A percentile compares a stretch with the other conserved stretches of the same genome.
phyloP scores from a whole-genome alignment of 331 rosid genomes.

The Cydonia oblonga region DNA sequence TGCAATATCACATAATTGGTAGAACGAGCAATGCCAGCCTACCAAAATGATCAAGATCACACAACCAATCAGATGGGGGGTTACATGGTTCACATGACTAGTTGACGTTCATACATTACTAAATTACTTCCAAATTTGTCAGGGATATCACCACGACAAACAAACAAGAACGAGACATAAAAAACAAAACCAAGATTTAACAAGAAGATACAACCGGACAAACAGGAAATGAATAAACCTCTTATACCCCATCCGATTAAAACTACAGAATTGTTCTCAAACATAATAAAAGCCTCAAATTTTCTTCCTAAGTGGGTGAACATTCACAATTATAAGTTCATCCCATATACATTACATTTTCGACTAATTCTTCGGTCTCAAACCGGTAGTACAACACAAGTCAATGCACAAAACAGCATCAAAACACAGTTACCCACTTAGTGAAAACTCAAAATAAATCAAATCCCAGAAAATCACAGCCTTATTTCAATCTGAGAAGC shows the following conservation, averaged over 20 bases:
- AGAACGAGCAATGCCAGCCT: background rate
- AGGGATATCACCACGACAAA: background rate
- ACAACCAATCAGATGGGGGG: background rate
- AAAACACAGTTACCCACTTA: background rate
- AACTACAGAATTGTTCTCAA: background rate
- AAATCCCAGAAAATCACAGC: conserved; percentile 6
- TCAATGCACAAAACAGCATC: conserved; percentile 5
- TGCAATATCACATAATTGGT: background rate
- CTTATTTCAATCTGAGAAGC: background rate
- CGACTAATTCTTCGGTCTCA: background rate
- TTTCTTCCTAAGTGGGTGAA: background rate
- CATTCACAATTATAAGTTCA: background rate
- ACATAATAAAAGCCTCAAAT: background rate
- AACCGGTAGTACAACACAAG: background rate
- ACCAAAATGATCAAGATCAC: background rate
- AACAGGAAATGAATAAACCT: background rate
- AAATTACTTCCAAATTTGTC: background rate
- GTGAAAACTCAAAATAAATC: conserved; percentile 6
- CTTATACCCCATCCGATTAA: conserved; percentile 5
- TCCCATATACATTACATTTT: conserved; percentile 5
- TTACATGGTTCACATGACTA: background rate
- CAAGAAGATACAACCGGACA: background rate
- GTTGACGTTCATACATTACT: background rate
- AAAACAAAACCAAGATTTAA: background rate
- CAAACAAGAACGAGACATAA: background rate